Evolutionary conservation across 495 filamentous ascomycete genomes (phyloP).

Genomic region (Thermothielavioides terrestris): DNA sequence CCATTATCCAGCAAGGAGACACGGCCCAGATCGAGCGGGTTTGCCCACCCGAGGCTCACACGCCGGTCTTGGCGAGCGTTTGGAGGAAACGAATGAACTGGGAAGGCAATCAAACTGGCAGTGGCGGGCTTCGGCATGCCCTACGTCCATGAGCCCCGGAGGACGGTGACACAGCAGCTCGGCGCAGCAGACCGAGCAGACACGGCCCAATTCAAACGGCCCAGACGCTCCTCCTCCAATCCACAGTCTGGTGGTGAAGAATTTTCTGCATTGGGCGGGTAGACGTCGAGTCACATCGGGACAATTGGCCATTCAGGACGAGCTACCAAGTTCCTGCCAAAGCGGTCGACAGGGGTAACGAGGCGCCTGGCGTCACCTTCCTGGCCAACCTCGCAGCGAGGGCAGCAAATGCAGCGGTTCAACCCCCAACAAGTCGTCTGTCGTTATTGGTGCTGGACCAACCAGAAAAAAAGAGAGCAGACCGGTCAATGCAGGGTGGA

Average conservation of each 20-base stretch:
- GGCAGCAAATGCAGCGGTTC: neutral
- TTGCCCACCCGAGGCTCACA: no score
- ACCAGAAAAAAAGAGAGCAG: constrained; percentile 12
- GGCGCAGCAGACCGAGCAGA: neutral
- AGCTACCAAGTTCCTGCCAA: neutral
- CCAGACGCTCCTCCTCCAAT: no score
- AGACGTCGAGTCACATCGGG: neutral
- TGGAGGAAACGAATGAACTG: neutral
- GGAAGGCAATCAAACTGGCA: neutral
- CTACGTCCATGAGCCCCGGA: neutral
- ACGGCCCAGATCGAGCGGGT: no score
- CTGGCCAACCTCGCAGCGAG: neutral
- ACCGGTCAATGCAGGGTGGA: constrained; percentile 22
- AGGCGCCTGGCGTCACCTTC: neutral
- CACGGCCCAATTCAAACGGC: constrained; percentile 9
- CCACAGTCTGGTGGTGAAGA: neutral
- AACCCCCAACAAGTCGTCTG: constrained; percentile 2
- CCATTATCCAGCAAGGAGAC: no score
- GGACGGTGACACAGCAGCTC: constrained; percentile 10
- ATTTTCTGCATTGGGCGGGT: constrained; percentile 10
- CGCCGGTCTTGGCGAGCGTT: no score
- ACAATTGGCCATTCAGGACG: constrained; percentile 5
- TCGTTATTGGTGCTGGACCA: constrained; percentile 7
- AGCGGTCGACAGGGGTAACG: neutral
- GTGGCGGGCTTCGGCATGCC: constrained; percentile 3